Conservation (phyloP, 176 grass and related monocot species). For the Zizania latifolia region DNA sequence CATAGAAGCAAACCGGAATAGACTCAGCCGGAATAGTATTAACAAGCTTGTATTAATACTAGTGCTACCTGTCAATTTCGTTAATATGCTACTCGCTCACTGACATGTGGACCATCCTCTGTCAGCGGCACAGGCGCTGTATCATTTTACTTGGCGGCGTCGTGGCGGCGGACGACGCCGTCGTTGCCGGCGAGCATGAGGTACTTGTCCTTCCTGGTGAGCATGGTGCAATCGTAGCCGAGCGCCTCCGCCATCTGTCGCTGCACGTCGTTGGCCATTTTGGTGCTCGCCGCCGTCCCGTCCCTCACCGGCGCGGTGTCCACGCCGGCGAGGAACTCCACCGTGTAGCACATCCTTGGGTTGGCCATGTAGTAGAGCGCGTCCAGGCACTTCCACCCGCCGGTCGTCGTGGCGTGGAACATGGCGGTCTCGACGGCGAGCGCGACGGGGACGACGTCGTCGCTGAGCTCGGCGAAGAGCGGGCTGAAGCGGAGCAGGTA, state of each 20-base stretch:
- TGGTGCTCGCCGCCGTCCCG: constrained; percentile 13
- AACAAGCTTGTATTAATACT: too few species aligned
- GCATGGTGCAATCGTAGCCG: constrained; percentile 63
- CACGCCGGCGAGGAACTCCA: constrained; percentile 46
- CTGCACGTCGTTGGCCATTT: constrained; percentile 62
- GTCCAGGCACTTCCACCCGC: constrained; percentile 63
- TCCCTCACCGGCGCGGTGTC: constrained; percentile 18
- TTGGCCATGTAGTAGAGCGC: constrained; percentile 52
- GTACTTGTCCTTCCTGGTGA: constrained; percentile 81
- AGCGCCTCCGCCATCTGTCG: constrained; percentile 38
- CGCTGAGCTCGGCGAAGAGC: constrained; percentile 56
- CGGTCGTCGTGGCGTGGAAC: constrained; percentile 65
- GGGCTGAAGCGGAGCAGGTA: constrained; percentile 77
- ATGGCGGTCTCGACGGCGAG: constrained; percentile 28
- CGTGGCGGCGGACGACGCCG: constrained; percentile 21
- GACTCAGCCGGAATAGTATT: too few species aligned
- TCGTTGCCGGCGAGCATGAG: constrained; percentile 73
- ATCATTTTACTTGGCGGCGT: neutral
- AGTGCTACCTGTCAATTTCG: too few species aligned
- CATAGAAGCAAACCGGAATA: too few species aligned
- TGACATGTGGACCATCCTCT: neutral
- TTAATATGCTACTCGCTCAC: neutral
- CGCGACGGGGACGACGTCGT: constrained; percentile 57
- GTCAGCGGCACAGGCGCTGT: neutral
- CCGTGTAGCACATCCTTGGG: constrained; percentile 50